phyloP scores from a whole-genome alignment of 371 early-diverging fungal species.

The Nosema muscidifuracis region DNA sequence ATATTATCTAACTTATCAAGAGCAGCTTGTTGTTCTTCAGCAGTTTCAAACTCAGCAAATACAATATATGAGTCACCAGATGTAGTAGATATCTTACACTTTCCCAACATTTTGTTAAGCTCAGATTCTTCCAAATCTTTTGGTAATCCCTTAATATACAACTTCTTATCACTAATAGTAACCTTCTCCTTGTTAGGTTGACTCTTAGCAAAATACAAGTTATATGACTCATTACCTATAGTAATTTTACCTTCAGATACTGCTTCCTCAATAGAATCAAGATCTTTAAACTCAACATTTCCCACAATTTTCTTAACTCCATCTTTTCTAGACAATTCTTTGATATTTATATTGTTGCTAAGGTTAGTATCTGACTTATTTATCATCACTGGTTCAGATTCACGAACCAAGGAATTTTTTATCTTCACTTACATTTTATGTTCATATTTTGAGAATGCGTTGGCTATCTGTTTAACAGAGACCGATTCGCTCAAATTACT shows the following conservation, averaged over 20 bases:
- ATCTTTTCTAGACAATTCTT: background rate
- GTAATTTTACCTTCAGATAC: constrained; percentile 1
- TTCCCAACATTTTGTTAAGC: constrained; percentile 20
- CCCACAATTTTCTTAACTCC: background rate
- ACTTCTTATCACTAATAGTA: constrained; percentile 19
- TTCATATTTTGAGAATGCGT: constrained; percentile 31
- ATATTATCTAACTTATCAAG: constrained; percentile 11
- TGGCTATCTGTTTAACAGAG: constrained; percentile 12
- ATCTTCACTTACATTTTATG: constrained; percentile 44
- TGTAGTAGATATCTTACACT: constrained; percentile 31
- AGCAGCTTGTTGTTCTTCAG: constrained; percentile 14
- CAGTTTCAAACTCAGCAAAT: constrained; percentile 30
- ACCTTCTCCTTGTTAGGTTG: constrained; percentile 10
- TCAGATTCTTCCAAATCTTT: constrained; percentile 21
- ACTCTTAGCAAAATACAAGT: constrained; percentile 18
- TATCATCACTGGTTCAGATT: constrained; percentile 41
- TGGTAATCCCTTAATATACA: constrained; percentile 32
- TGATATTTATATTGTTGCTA: constrained; percentile 23
- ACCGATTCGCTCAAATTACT: constrained; percentile 7
- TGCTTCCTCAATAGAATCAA: constrained; percentile 14
- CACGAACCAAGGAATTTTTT: constrained; percentile 45
- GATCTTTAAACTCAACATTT: constrained; percentile 30
- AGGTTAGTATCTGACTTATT: constrained; percentile 38
- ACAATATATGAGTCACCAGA: constrained; percentile 2
- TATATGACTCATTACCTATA: background rate